Conservation (phyloP, 2,329 filamentous ascomycete species). For the Colletotrichum endophyticum region DNA sequence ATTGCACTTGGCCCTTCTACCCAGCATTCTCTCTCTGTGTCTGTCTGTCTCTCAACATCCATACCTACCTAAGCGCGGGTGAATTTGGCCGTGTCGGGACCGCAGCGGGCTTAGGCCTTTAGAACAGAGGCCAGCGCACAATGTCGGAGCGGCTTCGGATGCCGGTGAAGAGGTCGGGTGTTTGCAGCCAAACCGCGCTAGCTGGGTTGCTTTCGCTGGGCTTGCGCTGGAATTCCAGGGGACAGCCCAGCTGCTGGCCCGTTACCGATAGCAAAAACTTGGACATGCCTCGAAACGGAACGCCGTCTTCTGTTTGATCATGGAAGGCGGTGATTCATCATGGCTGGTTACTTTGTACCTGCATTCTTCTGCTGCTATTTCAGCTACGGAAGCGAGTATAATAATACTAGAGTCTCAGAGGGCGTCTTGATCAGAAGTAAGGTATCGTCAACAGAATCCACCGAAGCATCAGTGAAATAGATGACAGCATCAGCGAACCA, state of each 20-base stretch:
- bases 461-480: neutral
- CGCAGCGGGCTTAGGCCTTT: neutral
- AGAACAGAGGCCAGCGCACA: neutral
- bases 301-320: neutral
- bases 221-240: neutral
- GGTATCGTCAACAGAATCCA: neutral
- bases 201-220: neutral
- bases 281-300: neutral
- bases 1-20: neutral
- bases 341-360: neutral
- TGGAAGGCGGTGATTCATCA: neutral
- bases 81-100: slow-evolving; percentile 14
- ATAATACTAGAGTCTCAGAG: neutral
- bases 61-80: neutral
- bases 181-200: neutral
- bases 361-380: neutral
- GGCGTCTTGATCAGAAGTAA: neutral
- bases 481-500: neutral
- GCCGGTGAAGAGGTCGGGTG: neutral
- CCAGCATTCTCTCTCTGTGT: neutral
- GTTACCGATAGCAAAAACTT: neutral
- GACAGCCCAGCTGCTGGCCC: neutral
- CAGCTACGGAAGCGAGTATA: neutral
- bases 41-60: neutral
- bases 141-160: neutral